Evolutionary conservation across 441 rosid genomes (phyloP), one percentile per base, ranked within the genome.

Genomic region (Aleurites moluccanus): DNA sequence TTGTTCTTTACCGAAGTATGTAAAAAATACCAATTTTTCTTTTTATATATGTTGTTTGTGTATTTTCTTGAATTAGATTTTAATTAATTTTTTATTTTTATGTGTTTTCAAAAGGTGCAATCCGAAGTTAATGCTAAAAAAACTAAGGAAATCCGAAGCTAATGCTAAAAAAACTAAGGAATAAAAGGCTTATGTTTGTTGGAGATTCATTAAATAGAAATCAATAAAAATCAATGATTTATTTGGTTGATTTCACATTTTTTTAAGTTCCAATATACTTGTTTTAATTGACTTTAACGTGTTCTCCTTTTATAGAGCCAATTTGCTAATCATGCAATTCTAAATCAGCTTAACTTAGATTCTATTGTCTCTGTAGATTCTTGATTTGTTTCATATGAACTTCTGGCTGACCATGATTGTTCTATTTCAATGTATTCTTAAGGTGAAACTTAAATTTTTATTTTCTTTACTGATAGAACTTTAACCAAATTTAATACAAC

Each of bases 141-240:
- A n/a, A n/a, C n/a, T n/a, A n/a, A n/a, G n/a, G n/a, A n/a, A n/a
- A n/a, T n/a, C 90, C 93, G 56, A 90, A 83, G 71, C 63, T 90
- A 78, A 72, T 94, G 67, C 82, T 92, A 20, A 86, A 91, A 77
- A 94, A 90, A 73, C 90, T 92, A 42, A 92, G 92, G 83, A 91
- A 92, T 85, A 94, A 90, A 87, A 88, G 98, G 81, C 86, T 94
- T 21, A 92, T 94, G 98, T 94, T 92, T 67, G 97, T 94, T 59
- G 98, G 98, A 50, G 98, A 94, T 77, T 94, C 99, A 0, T 47
- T 94, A 69, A 92, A 94, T 75, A 81, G 95, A 73, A 94, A 94
- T 69, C 99, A 94, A 61, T 94, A 97, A 97, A 94, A 94, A 81
- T 94, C 98, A 30, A 90, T 94, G 98, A 79, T 94, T 68, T 94